Evolutionary conservation across 2,329 filamentous ascomycete species (phyloP), one percentile per base, ranked within the genome.

Genomic region (Hypoxylon sp.): DNA sequence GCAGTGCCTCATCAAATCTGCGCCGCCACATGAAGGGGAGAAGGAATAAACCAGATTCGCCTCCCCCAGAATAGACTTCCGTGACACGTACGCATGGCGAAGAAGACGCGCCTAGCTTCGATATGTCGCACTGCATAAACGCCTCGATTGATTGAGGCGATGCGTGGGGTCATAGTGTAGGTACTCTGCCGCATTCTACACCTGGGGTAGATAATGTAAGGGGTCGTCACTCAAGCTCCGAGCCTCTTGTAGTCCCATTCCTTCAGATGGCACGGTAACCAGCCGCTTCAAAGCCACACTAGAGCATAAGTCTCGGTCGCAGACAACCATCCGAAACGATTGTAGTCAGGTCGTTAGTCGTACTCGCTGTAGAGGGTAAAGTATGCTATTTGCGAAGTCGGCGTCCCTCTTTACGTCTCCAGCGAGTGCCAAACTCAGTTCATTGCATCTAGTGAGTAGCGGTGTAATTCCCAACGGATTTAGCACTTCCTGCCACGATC

Each of bases 181-280:
- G 20, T 20, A 20, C 20, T 22, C 14, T 10, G 17, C n/a, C n/a
- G 6, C 3, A 42, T 20, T 42, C n/a, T 17, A 20, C 17, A 17
- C 14, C 37, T n/a, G n/a, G 35, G n/a, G 40, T 22, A 44, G 40
- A 10, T 22, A 11, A 22, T 17, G 5, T 44, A 20, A 20, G 17
- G n/a, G 10, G 7, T 10, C 10, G 40, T 10, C 4, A 11, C 40
- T 22, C 8, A 6, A 20, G 17, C 3, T 70, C 65, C 65, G 54
- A 70, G 3, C 68, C 71, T 17, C 64, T 55, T 13, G 13, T 14
- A 37, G 33, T 11, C 11, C 33, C 33, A 37, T 11, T 37, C 33
- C 11, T 37, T 13, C 11, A 37, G 3, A 37, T 13, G 13, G 33
- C 10, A 13, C 13, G 33, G 40, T 44, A 44, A 2, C 14, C 17